Conservation (phyloP, 768 basidiomycete genomes). For the Cystofilobasidium ferigula region DNA sequence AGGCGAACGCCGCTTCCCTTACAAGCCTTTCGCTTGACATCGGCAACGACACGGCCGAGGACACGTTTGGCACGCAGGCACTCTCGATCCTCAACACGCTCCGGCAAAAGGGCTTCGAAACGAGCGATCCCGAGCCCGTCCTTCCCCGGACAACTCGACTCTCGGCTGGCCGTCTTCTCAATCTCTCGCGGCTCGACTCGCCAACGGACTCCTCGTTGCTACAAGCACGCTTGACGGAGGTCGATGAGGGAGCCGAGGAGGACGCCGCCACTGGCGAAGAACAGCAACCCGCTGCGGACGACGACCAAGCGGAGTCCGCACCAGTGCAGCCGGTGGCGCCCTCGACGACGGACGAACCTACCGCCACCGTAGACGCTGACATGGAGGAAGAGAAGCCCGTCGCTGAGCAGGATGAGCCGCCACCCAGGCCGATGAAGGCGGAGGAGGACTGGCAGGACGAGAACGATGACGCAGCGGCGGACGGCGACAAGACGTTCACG, state of each 20-base stretch:
- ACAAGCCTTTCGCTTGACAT: background rate
- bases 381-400: no score
- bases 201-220: background rate
- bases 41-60: background rate
- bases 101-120: background rate
- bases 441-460: background rate
- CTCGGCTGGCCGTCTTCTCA: background rate
- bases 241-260: no score
- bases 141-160: background rate
- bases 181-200: background rate
- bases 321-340: no score
- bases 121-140: background rate
- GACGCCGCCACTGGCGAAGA: no score
- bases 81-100: conserved; percentile 8
- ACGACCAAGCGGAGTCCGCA: no score
- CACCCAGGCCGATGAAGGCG: background rate
- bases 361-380: no score
- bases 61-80: conserved; percentile 7
- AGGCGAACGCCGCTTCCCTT: background rate
- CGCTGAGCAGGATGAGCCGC: background rate
- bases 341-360: no score
- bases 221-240: no score
- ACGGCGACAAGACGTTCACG: background rate
- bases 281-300: no score
- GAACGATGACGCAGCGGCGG: background rate